phyloP scores from a whole-genome alignment of 306 rosid species.

The Vicia faba region DNA sequence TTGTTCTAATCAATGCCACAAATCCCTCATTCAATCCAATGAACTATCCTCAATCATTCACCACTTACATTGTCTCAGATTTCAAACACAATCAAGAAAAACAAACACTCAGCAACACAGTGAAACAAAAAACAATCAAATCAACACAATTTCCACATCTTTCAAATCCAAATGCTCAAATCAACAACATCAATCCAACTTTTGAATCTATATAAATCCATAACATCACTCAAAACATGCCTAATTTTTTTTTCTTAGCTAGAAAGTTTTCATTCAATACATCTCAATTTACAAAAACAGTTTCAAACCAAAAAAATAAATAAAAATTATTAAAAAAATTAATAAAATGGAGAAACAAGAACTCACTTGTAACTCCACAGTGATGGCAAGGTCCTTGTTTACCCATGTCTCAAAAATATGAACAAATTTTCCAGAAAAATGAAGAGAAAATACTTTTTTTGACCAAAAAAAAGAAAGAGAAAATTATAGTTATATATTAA shows the following conservation, averaged over 20 bases:
- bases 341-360: conserved; percentile 71
- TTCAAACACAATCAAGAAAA: conserved; percentile 41
- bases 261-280: conserved; percentile 32
- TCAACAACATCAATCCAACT: conserved; percentile 36
- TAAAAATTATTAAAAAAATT: conserved; percentile 6
- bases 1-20: conserved; percentile 28
- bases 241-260: conserved; percentile 4
- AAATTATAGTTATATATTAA: conserved; percentile 24
- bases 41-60: conserved; percentile 39
- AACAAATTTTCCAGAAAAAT: conserved; percentile 41
- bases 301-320: neutral
- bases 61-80: conserved; percentile 39
- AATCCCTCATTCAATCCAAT: conserved; percentile 35
- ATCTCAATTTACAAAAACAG: conserved; percentile 41
- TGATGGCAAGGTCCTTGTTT: conserved; percentile 99
- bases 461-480: conserved; percentile 23
- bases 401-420: conserved; percentile 71
- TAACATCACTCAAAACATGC: conserved; percentile 32
- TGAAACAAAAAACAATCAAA: conserved; percentile 33
- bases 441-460: conserved; percentile 28
- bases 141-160: conserved; percentile 42
- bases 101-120: conserved; percentile 34
- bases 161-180: conserved; percentile 30
- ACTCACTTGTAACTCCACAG: conserved; percentile 99
- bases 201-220: conserved; percentile 43